Conservation (phyloP, 202 grass and related monocot genomes). For the Panicum hallii region DNA sequence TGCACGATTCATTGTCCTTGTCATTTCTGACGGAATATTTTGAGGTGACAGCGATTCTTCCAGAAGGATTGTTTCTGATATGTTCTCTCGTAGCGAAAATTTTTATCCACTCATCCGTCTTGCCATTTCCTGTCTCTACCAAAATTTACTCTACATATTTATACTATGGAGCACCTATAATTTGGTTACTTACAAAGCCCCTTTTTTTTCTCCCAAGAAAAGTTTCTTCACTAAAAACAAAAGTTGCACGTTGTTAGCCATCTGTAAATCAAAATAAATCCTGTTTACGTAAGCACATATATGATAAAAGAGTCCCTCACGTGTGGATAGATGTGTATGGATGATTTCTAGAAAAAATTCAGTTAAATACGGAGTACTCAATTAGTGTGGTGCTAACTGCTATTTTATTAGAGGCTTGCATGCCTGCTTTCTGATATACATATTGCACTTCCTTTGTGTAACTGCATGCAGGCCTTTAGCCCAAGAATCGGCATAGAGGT, state of each 20-base stretch:
- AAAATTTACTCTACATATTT: no score
- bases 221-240: background rate
- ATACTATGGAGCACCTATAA: background rate
- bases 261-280: background rate
- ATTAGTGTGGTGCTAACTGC: no score
- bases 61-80: background rate
- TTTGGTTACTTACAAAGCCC: background rate
- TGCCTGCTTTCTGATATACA: background rate
- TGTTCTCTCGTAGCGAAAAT: background rate
- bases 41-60: background rate
- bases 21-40: background rate
- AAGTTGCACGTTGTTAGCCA: background rate
- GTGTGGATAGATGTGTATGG: no score
- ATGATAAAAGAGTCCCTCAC: background rate
- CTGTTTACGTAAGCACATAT: background rate
- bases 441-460: background rate
- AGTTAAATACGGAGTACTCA: no score
- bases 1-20: background rate
- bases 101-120: background rate
- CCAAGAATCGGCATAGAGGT: conserved; percentile 75
- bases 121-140: background rate
- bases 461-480: conserved; percentile 66
- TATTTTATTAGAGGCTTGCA: background rate
- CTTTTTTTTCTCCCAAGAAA: background rate
- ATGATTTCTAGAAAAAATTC: no score